These are phyloP conservation scores for Gossypium rotundifolium DNA, from an alignment of 345 rosid species.

Conservation along the genomic window DNA sequence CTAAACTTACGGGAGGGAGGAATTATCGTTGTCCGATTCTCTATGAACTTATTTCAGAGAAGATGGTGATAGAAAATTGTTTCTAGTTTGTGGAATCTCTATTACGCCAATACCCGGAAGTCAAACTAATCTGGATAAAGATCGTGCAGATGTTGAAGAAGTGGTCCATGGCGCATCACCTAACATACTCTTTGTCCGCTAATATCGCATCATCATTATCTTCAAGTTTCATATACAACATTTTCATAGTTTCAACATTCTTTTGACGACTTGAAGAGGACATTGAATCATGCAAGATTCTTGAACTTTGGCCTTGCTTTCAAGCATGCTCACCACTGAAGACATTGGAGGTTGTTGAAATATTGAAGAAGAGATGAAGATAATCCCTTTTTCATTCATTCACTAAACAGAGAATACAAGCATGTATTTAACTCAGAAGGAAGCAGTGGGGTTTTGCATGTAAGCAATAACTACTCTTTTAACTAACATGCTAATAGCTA, in stretches of 20 bases:
- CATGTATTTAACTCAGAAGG: too few relatives aligned
- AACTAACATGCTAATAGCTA: too few relatives aligned
- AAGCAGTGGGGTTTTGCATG: too few relatives aligned
- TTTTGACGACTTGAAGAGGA: neutral
- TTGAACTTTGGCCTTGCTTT: neutral
- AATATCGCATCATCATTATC: neutral
- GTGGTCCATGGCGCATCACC: neutral
- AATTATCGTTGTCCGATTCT: too few relatives aligned
- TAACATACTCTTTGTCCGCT: neutral
- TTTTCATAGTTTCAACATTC: slow-evolving; percentile 14
- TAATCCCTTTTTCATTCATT: too few relatives aligned
- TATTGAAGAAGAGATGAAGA: too few relatives aligned
- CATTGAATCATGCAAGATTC: neutral
- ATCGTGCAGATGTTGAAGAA: neutral
- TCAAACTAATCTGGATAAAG: neutral
- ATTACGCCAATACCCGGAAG: neutral
- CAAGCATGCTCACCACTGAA: neutral
- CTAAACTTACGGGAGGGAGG: too few relatives aligned
- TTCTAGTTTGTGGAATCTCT: neutral
- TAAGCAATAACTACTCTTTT: too few relatives aligned
- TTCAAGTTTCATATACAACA: slow-evolving; percentile 1
- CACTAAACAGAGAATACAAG: too few relatives aligned
- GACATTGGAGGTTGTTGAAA: too few relatives aligned
- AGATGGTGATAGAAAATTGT: neutral
- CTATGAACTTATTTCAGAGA: too few relatives aligned